A percentile compares a stretch with the other conserved stretches of the same genome.
phyloP scores from a whole-genome alignment of 169 alveolate species.

The Cryptosporidium meleagridis region DNA sequence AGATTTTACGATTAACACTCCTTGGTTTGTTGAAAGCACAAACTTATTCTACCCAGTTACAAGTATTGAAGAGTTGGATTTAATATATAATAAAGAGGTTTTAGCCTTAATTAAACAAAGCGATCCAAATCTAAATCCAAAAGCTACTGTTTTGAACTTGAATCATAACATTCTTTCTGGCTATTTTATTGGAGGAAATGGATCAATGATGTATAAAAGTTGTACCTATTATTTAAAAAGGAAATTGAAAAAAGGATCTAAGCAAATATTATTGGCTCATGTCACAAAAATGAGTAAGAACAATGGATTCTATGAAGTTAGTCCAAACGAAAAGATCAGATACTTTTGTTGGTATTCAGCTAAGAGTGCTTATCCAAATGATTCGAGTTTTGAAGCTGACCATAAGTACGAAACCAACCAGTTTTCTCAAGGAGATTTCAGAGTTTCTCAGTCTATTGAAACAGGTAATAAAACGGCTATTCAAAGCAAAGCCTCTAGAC shows the following conservation, averaged over 20 bases:
- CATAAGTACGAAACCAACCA: conserved; percentile 7
- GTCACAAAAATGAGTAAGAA: conserved; percentile 16
- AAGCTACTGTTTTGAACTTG: conserved; percentile 67
- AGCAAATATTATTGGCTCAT: conserved; percentile 22
- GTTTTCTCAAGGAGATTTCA: neutral
- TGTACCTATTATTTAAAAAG: conserved; percentile 57
- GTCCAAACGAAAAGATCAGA: conserved; percentile 22
- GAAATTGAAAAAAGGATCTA: neutral
- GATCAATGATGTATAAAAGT: conserved; percentile 68
- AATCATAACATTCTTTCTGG: conserved; percentile 7
- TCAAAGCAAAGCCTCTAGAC: neutral
- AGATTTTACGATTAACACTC: neutral
- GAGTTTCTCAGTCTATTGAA: conserved; percentile 27
- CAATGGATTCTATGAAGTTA: neutral
- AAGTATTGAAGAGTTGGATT: conserved; percentile 15
- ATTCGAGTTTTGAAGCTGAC: conserved; percentile 29
- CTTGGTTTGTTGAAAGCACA: conserved; percentile 58
- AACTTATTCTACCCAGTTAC: conserved; percentile 23
- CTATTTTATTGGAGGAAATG: conserved; percentile 65
- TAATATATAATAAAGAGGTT: neutral
- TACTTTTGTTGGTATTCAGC: conserved; percentile 72
- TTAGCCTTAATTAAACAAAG: conserved; percentile 43
- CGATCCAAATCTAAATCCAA: conserved; percentile 24
- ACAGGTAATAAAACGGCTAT: neutral
- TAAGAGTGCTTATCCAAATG: conserved; percentile 44